Evolutionary conservation across 257 asterid genomes (phyloP), one percentile per base, ranked within the genome.

Genomic region (Schizonepeta tenuifolia): DNA sequence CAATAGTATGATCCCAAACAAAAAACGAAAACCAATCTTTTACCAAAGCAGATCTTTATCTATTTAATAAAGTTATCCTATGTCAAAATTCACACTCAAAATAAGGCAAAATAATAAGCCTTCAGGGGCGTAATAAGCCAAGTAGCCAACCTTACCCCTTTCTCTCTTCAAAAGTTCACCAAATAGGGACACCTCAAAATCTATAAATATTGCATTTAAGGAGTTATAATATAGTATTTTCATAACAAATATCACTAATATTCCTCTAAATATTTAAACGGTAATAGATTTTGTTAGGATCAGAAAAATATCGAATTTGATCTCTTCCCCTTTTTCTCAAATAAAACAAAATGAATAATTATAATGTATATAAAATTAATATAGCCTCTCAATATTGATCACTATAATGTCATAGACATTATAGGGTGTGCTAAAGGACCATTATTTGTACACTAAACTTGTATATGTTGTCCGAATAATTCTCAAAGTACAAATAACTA

Each of bases 81-180:
- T 57, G 54, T 40, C 65, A 36, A 44, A 36, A 43, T 22, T 20
- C 33, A 12, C 47, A 8, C 17, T 6, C 13, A 20, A 54, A n/a
- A 41, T 41, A 50, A 56, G 20, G 28, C 24, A 20, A 22, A 33
- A 51, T 53, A 18, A 51, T 26, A 54, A 80, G 55, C 78, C 35
- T 50, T 35, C 18, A 68, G 79, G 74, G 78, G 33, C 63, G 28
- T 78, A 72, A 46, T 60, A 43, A 61, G 76, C 65, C 81, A 77
- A 53, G 62, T 33, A 55, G 78, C 65, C 56, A 64, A 31, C 3
- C 12, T 21, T 63, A 74, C 59, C 79, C 79, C 75, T 81, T 79
- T 76, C 78, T 44, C 61, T 46, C 79, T 56, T 59, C 85, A 73
- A 83, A 77, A 80, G 85, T 58, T 79, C 77, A 83, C 82, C 73